A percentile compares a stretch with the other conserved stretches of the same genome.
Conservation (phyloP, 108 stramenopile genomes). For the Skeletonema costatum region DNA sequence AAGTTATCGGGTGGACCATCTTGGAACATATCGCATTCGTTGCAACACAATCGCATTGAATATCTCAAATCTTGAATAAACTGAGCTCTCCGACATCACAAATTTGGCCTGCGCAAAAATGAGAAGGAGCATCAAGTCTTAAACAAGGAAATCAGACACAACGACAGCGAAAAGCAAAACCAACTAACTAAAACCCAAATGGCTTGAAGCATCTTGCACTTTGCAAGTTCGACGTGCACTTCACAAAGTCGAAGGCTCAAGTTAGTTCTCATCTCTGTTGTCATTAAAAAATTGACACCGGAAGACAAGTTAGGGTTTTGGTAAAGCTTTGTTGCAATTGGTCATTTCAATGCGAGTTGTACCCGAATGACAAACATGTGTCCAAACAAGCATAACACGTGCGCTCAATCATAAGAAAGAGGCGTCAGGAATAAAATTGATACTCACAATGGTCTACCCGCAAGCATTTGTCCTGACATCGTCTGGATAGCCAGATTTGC, state of each 20-base stretch:
- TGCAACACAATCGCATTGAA: conserved; percentile 5
- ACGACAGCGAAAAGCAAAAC: conserved; percentile 3
- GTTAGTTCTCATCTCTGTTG: conserved; percentile 3
- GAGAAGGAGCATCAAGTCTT: conserved; percentile 17
- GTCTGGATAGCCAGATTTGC: conserved; percentile 89
- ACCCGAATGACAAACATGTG: not conserved
- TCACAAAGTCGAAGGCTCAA: not conserved
- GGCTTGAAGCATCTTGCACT: conserved; percentile 6
- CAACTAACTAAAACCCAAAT: conserved; percentile 1
- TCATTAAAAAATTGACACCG: conserved; percentile 2
- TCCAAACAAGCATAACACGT: not conserved
- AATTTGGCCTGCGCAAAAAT: conserved; percentile 12
- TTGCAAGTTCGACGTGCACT: conserved; percentile 2
- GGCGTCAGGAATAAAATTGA: not conserved
- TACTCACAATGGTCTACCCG: conserved; percentile 58
- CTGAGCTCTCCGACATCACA: not conserved
- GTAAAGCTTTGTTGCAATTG: conserved; percentile 1
- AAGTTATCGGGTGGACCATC: not conserved
- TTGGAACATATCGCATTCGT: not conserved
- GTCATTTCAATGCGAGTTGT: not conserved
- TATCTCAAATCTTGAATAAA: not conserved
- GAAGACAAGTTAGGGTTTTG: conserved; percentile 4
- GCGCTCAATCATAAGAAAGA: not conserved
- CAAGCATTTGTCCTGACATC: conserved; percentile 78
- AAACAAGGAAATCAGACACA: conserved; percentile 11